Evolutionary conservation across 2,329 filamentous ascomycete species (phyloP).

Genomic region (Penicillium sp.): DNA sequence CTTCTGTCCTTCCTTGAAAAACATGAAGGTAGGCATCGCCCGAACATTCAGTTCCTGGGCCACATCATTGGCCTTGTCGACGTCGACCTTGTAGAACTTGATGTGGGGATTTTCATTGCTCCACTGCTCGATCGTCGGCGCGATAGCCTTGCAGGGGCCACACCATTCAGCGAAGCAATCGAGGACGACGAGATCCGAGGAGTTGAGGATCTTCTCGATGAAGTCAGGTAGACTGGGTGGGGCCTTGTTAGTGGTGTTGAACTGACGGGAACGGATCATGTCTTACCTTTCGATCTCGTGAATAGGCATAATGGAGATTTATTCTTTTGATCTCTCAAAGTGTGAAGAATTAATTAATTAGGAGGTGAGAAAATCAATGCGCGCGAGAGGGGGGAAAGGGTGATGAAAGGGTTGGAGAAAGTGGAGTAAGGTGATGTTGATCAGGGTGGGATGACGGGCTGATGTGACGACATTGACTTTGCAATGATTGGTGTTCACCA

Average conservation of each 20-base stretch:
- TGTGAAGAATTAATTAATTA: not conserved
- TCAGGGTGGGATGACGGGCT: not conserved
- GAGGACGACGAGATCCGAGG: conserved; percentile 4
- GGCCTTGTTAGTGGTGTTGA: not conserved
- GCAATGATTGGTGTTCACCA: too few relatives aligned
- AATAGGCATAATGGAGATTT: conserved; percentile 8
- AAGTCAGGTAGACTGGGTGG: conserved; percentile 11
- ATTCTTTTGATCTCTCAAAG: not conserved
- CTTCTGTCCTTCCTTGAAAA: conserved; percentile 16
- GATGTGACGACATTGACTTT: too few relatives aligned
- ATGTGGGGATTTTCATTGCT: conserved; percentile 1
- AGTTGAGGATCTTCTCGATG: conserved; percentile 3
- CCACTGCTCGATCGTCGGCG: conserved; percentile 10
- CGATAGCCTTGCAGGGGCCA: conserved; percentile 15
- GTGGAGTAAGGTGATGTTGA: not conserved
- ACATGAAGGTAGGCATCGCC: conserved; percentile 15
- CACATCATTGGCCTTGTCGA: conserved; percentile 11
- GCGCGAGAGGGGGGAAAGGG: not conserved
- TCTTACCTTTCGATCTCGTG: conserved; percentile 8
- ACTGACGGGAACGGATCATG: not conserved
- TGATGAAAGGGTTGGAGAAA: not conserved
- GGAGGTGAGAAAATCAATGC: not conserved
- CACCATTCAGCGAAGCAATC: conserved; percentile 19
- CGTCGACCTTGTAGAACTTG: conserved; percentile 20
- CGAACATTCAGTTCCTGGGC: conserved; percentile 14